Evolutionary conservation across 2,329 filamentous ascomycete species (phyloP), one percentile per base, ranked within the genome.

Genomic region (Calonectria pseudoreteaudii): DNA sequence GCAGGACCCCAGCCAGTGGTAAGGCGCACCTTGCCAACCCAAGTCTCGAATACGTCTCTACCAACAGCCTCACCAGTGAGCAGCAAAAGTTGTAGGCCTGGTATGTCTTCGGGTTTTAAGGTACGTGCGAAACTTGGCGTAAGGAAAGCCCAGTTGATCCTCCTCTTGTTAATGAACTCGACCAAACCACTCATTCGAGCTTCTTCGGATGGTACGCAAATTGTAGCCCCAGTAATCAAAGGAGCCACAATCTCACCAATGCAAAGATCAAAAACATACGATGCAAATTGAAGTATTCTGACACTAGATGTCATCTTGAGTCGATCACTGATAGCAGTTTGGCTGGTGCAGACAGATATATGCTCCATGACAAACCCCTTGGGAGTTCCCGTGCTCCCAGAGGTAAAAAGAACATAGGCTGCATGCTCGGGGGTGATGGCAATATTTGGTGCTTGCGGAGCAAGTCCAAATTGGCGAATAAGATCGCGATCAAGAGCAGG

Each of bases 341-440:
- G 56, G 18, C 56, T 60, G 18, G 56, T 60, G 34, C 56, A 60
- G 23, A 60, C 56, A 10, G 56, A 60, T n/a, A 36, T 8, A 26
- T 60, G 56, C 23, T 60, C 56, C 56, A 60, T 60, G 14, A 60
- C 56, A 38, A 60, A 60, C 2, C 56, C 56, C 18, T 60, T 60
- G 6, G 56, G 56, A 38, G 36, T 23, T 26, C 56, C 56, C 23
- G 56, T 60, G 16, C 56, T 60, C 20, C 56, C 56, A 60, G 56
- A 60, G 4, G 56, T 82, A 30, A 81, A 82, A 5, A 80, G 36
- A 2, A 77, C 70, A 58, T 81, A 82, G 7, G 64, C 47, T 23
- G 34, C 56, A 23, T 60, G 56, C n/a, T 28, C 34, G 7, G 34
- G 56, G 2, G n/a, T 28, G 30, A 34, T 23, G 23, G 13, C 7